Percentiles rank a stretch among this genome's conserved stretches.
Conservation (phyloP, 1,284 basidiomycete genomes). For the Pseudozyma tsukubaensis region DNA sequence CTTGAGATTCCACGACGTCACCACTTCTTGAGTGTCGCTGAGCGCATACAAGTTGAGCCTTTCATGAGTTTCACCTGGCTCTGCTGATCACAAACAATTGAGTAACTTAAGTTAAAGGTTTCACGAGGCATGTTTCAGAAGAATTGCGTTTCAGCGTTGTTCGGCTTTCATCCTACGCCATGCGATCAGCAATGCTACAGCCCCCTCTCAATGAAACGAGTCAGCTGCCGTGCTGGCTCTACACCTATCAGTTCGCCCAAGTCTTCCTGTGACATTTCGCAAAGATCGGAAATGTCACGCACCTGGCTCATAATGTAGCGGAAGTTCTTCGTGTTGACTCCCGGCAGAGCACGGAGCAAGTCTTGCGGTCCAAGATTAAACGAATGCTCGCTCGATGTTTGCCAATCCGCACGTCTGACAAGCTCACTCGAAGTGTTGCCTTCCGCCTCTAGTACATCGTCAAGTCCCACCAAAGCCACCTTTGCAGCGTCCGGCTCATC, state of each 20-base stretch:
- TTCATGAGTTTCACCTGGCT: no score
- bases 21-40: no score
- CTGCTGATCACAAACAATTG: no score
- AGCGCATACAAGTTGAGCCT: no score
- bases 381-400: constrained; percentile 37
- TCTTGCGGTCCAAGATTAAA: constrained; percentile 67
- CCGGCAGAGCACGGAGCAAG: constrained; percentile 72
- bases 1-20: no score
- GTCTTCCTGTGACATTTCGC: constrained; percentile 75
- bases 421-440: constrained; percentile 19
- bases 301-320: constrained; percentile 86
- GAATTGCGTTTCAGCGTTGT: no score
- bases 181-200: not conserved
- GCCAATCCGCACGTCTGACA: constrained; percentile 12
- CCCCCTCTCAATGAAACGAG: constrained; percentile 19
- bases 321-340: constrained; percentile 85
- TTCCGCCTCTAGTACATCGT: constrained; percentile 26
- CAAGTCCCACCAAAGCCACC: constrained; percentile 73
- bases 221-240: constrained; percentile 81
- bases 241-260: constrained; percentile 83
- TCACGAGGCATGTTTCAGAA: no score
- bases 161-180: not conserved
- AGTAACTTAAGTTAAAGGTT: no score
- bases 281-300: constrained; percentile 80
- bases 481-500: constrained; percentile 88